These are phyloP conservation scores for Allantophomopsis cytisporea DNA, from an alignment of 2,329 filamentous ascomycete genomes.

Conservation along the genomic window DNA sequence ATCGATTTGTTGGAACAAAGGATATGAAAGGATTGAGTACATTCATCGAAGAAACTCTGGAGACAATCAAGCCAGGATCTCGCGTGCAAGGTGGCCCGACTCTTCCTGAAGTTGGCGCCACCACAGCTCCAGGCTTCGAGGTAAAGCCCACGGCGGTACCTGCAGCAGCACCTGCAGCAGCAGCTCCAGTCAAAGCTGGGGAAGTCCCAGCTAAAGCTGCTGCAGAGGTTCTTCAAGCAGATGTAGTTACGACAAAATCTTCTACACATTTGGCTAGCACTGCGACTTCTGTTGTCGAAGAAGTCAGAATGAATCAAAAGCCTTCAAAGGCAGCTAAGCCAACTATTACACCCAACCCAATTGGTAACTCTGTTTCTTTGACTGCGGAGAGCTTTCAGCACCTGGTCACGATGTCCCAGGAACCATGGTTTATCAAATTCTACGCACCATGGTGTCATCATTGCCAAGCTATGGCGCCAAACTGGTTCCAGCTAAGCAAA, in stretches of 20 bases:
- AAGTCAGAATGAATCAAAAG: conserved; percentile 8
- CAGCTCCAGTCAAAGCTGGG: conserved; percentile 18
- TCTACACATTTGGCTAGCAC: neutral
- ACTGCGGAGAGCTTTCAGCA: conserved; percentile 78
- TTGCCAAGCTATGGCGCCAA: conserved; percentile 84
- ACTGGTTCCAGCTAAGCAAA: conserved; percentile 79
- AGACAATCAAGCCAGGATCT: conserved; percentile 68
- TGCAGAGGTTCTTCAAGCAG: conserved; percentile 3
- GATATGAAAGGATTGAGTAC: conserved; percentile 51
- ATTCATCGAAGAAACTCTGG: conserved; percentile 64
- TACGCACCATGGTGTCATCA: conserved; percentile 96
- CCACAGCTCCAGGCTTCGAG: conserved; percentile 12
- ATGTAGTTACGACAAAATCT: neutral
- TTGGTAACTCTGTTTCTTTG: conserved; percentile 62
- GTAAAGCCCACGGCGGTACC: conserved; percentile 4
- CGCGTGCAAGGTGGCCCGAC: conserved; percentile 41
- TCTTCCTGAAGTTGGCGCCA: conserved; percentile 60
- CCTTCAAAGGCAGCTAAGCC: conserved; percentile 36
- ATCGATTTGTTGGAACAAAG: conserved; percentile 52
- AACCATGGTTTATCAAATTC: conserved; percentile 98
- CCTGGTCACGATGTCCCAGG: conserved; percentile 71
- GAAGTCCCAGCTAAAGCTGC: conserved; percentile 16
- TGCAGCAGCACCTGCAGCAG: conserved; percentile 18
- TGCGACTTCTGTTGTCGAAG: conserved; percentile 2
- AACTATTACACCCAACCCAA: conserved; percentile 52